Evolutionary conservation across 2,329 filamentous ascomycete species (phyloP), one percentile per base, ranked within the genome.

Genomic region (Claviceps digitariae): DNA sequence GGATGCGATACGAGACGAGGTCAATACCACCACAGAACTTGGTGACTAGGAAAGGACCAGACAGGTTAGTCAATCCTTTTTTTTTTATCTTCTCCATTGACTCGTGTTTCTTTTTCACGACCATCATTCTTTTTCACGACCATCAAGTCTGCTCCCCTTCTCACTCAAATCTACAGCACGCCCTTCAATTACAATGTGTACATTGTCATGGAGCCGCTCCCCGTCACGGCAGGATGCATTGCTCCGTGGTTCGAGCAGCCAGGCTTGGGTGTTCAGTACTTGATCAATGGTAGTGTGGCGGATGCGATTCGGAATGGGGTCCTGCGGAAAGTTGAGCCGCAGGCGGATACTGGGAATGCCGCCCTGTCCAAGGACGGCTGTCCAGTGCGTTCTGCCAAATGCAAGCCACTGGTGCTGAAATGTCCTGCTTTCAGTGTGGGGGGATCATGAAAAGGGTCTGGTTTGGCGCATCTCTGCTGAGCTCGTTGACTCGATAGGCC

Each of bases 231-330:
- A 9, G 50, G 50, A 13, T 47, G 43, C 13, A 21, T 52, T 9
- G 43, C 50, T 2, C 50, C 50, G 1, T 52, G 50, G 50, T 52
- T 52, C 25, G 43, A 52, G 29, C 50, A 52, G 17, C 50, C 50
- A 6, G 50, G 50, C 2, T 20, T 38, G n/a, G 50, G 43, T 2
- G 10, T 47, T 27, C 50, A 52, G 31, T 52, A 46, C 15, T 7
- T 47, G 7, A 20, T 52, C 20, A 12, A 47, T 6, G 20, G 21
- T 21, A 52, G 21, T 12, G 50, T 52, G 20, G 17, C 41, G 5
- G 15, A 29, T 4, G 41, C 41, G 1, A 29, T 52, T 6, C n/a
- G 23, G 20, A 17, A 20, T 13, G 43, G 50, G 0, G 20, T 46
- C 21, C 10, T 52, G 41, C 2, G 17, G 4, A 21, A 21, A 3